Conservation (phyloP, 805 yeast species). For the Ogataea degrootiae region DNA sequence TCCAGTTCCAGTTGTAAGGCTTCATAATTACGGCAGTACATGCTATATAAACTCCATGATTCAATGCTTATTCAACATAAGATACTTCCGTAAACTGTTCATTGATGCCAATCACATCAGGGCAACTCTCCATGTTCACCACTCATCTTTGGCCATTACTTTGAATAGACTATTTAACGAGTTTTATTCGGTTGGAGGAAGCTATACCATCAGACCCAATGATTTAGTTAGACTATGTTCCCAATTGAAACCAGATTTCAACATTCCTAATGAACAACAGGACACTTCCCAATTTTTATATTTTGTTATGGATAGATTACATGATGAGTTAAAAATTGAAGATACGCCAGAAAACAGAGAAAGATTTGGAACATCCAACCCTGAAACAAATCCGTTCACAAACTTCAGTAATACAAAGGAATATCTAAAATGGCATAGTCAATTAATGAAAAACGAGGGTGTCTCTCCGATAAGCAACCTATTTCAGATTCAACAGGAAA, state of each 20-base stretch:
- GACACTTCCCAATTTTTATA: constrained; percentile 76
- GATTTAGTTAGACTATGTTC: constrained; percentile 46
- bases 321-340: constrained; percentile 49
- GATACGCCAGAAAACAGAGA: constrained; percentile 20
- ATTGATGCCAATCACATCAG: constrained; percentile 29
- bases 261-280: constrained; percentile 72
- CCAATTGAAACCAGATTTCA: constrained; percentile 57
- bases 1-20: constrained; percentile 27
- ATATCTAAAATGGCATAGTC: constrained; percentile 59
- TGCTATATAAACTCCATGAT: constrained; percentile 74
- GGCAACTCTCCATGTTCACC: constrained; percentile 10
- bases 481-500: constrained; percentile 73
- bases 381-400: constrained; percentile 22
- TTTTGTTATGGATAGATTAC: constrained; percentile 61
- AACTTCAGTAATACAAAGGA: constrained; percentile 33
- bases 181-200: constrained; percentile 50
- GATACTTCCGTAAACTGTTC: constrained; percentile 46
- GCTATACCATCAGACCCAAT: constrained; percentile 59
- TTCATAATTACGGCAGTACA: constrained; percentile 65
- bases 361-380: constrained; percentile 19
- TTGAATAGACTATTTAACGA: constrained; percentile 51
- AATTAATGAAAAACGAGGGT: constrained; percentile 50
- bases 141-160: constrained; percentile 38
- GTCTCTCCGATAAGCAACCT: constrained; percentile 60
- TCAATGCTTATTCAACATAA: constrained; percentile 60